Evolutionary conservation across 2,329 filamentous ascomycete species (phyloP).

Genomic region (Hortaea werneckii): DNA sequence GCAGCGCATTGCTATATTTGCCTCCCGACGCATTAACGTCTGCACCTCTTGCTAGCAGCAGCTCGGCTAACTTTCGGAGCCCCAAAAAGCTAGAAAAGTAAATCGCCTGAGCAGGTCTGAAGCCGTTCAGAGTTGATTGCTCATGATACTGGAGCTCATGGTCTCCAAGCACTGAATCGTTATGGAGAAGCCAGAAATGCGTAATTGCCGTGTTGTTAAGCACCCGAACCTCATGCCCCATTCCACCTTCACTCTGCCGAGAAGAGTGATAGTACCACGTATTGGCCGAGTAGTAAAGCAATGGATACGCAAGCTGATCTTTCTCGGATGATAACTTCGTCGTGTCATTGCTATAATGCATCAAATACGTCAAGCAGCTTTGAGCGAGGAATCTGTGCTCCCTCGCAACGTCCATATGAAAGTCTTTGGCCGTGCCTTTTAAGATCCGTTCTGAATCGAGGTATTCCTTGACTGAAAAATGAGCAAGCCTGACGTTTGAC

Average conservation of each 20-base stretch:
- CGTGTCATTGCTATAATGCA: no score
- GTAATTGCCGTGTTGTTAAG: slow-evolving; percentile 1
- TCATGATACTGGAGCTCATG: no score
- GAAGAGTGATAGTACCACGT: slow-evolving; percentile 7
- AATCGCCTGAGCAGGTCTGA: slow-evolving; percentile 4
- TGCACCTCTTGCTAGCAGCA: slow-evolving; percentile 8
- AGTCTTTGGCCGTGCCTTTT: slow-evolving; percentile 6
- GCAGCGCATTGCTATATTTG: no score
- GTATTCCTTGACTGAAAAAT: slow-evolving; percentile 19
- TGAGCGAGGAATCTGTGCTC: slow-evolving; percentile 8
- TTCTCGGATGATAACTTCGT: no score
- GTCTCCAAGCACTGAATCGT: no score
- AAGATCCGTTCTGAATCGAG: slow-evolving; percentile 12
- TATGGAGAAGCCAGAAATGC: not conserved
- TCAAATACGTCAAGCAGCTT: slow-evolving; percentile 9
- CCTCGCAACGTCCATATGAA: slow-evolving; percentile 4
- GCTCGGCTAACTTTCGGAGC: slow-evolving; percentile 3
- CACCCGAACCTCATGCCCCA: slow-evolving; percentile 3
- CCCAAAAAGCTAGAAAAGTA: slow-evolving; percentile 3
- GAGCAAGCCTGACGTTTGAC: slow-evolving; percentile 11
- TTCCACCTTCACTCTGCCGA: slow-evolving; percentile 2
- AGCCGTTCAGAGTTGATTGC: no score
- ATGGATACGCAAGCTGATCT: slow-evolving; percentile 6
- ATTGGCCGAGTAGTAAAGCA: slow-evolving; percentile 8
- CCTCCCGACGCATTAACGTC: slow-evolving; percentile 8